phyloP scores from a whole-genome alignment of 495 filamentous ascomycete genomes.

The Penicillium alfredii region DNA sequence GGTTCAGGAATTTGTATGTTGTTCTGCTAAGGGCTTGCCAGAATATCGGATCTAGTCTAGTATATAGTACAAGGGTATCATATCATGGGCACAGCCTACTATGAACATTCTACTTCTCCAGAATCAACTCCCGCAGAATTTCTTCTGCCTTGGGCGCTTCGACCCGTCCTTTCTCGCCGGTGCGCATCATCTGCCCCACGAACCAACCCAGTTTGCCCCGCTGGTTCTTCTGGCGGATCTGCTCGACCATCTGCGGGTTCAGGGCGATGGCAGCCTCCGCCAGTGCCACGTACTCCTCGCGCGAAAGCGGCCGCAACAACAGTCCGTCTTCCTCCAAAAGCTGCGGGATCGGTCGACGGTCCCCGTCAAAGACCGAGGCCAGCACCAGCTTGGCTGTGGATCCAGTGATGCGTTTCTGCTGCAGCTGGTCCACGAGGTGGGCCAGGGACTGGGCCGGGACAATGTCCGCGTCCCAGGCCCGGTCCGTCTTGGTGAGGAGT shows the following conservation, averaged over 20 bases:
- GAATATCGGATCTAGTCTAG: neutral
- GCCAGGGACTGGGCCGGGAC: conserved; percentile 59
- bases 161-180: conserved; percentile 67
- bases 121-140: conserved; percentile 53
- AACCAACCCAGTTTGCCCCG: conserved; percentile 79
- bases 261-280: conserved; percentile 38
- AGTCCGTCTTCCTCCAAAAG: conserved; percentile 63
- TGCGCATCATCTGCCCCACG: conserved; percentile 84
- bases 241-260: conserved; percentile 56
- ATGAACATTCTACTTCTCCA: conserved; percentile 15
- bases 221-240: conserved; percentile 60
- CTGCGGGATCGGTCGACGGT: conserved; percentile 45
- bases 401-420: conserved; percentile 64
- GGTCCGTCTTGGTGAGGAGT: conserved; percentile 51
- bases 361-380: conserved; percentile 50
- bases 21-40: no score
- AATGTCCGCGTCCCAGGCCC: conserved; percentile 46
- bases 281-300: conserved; percentile 41
- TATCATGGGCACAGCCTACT: no score
- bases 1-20: no score
- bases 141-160: conserved; percentile 68
- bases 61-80: neutral
- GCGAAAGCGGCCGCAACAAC: conserved; percentile 53
- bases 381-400: conserved; percentile 71
- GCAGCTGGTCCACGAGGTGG: conserved; percentile 57